Conservation (phyloP, 257 asterid species). For the Solanum etuberosum region DNA sequence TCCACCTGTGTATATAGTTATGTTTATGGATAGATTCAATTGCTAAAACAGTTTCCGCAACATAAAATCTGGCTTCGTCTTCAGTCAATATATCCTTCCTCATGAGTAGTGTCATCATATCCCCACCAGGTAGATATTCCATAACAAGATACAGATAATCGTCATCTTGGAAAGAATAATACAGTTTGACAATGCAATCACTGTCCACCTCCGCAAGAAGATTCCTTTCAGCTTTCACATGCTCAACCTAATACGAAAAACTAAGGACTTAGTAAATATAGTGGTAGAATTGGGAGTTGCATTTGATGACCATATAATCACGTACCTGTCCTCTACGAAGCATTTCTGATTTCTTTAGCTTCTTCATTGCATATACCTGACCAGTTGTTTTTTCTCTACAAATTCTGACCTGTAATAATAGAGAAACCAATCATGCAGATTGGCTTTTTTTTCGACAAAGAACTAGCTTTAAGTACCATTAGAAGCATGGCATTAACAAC, state of each 20-base stretch:
- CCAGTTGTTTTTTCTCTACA: conserved; percentile 37
- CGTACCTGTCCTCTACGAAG: conserved; percentile 43
- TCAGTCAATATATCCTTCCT: conserved; percentile 39
- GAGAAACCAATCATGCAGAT: neutral
- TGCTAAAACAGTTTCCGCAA: conserved; percentile 42
- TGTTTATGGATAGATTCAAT: conserved; percentile 45
- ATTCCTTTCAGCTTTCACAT: conserved; percentile 48
- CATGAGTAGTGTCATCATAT: conserved; percentile 48
- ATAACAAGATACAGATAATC: conserved; percentile 36
- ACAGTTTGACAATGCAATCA: conserved; percentile 37
- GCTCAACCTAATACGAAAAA: conserved; percentile 29
- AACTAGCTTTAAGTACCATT: neutral
- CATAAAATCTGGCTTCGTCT: conserved; percentile 41
- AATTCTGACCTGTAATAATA: conserved; percentile 24
- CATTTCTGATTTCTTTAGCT: conserved; percentile 42
- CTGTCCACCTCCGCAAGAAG: conserved; percentile 42
- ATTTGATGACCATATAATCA: neutral
- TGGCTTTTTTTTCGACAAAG: neutral
- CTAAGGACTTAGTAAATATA: conserved; percentile 1
- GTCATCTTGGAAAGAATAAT: conserved; percentile 39
- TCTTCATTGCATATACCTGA: conserved; percentile 39
- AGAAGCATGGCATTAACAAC: neutral
- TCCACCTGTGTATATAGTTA: conserved; percentile 40
- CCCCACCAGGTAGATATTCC: conserved; percentile 53
- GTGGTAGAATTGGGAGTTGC: neutral